Conservation (phyloP, 352 stramenopile genomes). For the Thalassiosira hispida region DNA sequence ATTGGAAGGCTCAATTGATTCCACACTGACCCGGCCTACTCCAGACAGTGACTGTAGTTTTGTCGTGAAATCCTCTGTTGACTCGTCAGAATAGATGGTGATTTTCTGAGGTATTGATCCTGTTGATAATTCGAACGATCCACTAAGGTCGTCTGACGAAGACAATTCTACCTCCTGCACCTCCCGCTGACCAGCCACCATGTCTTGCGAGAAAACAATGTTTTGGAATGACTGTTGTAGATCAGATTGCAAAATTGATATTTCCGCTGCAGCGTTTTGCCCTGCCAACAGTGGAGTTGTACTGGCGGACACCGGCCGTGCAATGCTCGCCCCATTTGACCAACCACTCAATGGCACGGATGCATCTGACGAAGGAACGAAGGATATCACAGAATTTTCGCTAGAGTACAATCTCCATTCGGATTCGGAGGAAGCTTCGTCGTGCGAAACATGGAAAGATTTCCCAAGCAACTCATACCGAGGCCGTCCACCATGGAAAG, state of each 20-base stretch:
- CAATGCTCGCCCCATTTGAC: slow-evolving; percentile 44
- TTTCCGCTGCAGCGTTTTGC: slow-evolving; percentile 32
- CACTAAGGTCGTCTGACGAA: slow-evolving; percentile 65
- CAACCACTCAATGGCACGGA: slow-evolving; percentile 46
- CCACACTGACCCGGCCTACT: slow-evolving; percentile 72
- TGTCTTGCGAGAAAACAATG: slow-evolving; percentile 47
- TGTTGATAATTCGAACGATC: slow-evolving; percentile 76
- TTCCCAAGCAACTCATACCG: slow-evolving; percentile 58
- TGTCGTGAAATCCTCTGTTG: slow-evolving; percentile 57
- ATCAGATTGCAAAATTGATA: slow-evolving; percentile 52
- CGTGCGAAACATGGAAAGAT: slow-evolving; percentile 47
- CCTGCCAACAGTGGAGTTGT: slow-evolving; percentile 39
- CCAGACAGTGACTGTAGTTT: slow-evolving; percentile 71
- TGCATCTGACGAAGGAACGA: slow-evolving; percentile 32
- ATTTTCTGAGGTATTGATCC: slow-evolving; percentile 39
- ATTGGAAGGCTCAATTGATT: slow-evolving; percentile 3
- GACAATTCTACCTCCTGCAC: slow-evolving; percentile 76
- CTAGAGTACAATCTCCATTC: slow-evolving; percentile 59
- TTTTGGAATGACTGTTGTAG: slow-evolving; percentile 68
- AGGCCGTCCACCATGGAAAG: slow-evolving; percentile 52
- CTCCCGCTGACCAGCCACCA: slow-evolving; percentile 54
- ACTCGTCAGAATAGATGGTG: slow-evolving; percentile 64
- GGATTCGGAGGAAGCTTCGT: slow-evolving; percentile 33
- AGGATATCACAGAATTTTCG: slow-evolving; percentile 42
- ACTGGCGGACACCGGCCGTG: slow-evolving; percentile 31